Evolutionary conservation across 805 yeast species (phyloP), one percentile per base, ranked within the genome.

Genomic region (Wickerhamiella azyma): DNA sequence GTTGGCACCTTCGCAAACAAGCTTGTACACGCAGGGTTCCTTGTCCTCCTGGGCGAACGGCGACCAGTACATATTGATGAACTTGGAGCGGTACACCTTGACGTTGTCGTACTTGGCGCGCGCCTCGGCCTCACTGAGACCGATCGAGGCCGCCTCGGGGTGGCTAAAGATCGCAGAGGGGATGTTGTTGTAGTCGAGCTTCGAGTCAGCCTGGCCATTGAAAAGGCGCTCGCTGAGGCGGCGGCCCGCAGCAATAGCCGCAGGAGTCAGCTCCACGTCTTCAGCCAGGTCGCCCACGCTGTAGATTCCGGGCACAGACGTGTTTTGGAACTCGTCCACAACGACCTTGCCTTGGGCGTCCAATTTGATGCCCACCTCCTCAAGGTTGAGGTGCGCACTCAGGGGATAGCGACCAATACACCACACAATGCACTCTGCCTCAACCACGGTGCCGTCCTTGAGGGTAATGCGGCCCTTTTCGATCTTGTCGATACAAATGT

Each of bases 101-200:
- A 92, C 62, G 54, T 85, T 73, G 17, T 77, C 86, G 60, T 73
- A 88, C 66, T 85, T 70, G 46, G 68, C 77, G 50, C 74, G 66
- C 38, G 98, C 98, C 52, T 77, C 79, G 48, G 71, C 68, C 65
- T 86, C 94, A 47, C 84, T 70, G 47, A 92, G 66, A 43, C 99
- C 99, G 63, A 89, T 79, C 5, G 94, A 73, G 44, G 96, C 98
- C 6, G 94, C 94, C 67, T 89, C 97, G 28, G 99, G 99, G 65
- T 92, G 99, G 2, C 96, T 79, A 64, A 92, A 92, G n/a, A 92
- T 74, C n/a, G 79, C 99, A 38, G 95, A 81, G 37, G 99, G 98
- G 43, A 92, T 77, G 60, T 88, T 83, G 26, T 62, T 66, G 65
- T 80, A 92, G 62, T 86, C 96, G 63, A 84, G 85, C 61, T 88